phyloP scores from a whole-genome alignment of 192 early-diverging fungal genomes.

The Kickxella alabastrina region DNA sequence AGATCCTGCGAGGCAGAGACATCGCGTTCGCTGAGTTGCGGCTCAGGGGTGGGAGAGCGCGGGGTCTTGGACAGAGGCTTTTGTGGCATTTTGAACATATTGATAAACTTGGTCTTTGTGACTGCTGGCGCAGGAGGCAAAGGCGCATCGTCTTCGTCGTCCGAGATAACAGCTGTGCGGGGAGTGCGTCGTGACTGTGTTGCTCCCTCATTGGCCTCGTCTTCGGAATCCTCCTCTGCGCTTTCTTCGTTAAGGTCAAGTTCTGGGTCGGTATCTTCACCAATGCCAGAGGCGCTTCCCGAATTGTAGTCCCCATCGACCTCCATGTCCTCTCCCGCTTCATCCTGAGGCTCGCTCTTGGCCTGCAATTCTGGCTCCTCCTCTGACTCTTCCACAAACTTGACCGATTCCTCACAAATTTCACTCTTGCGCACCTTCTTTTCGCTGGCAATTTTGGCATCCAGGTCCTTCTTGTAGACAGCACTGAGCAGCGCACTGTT shows the following conservation, averaged over 20 bases:
- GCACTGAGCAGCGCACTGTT: constrained; percentile 29
- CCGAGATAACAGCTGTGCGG: too few species aligned
- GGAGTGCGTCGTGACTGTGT: too few species aligned
- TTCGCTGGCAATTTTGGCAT: not conserved
- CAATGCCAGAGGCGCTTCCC: not conserved
- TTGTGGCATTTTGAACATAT: constrained; percentile 50
- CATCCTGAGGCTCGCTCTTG: not conserved
- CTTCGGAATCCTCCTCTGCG: constrained; percentile 5
- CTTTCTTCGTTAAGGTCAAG: too few species aligned
- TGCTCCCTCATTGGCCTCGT: constrained; percentile 7
- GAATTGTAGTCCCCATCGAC: not conserved
- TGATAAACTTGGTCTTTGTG: constrained; percentile 33
- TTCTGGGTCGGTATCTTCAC: not conserved
- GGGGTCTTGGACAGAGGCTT: too few species aligned
- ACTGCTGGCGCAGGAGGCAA: not conserved
- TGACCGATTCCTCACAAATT: too few species aligned
- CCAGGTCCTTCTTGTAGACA: constrained; percentile 21
- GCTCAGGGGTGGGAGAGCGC: not conserved
- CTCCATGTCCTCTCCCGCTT: not conserved
- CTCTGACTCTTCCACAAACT: not conserved
- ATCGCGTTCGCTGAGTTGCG: not conserved
- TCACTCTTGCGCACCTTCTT: too few species aligned
- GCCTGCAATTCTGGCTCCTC: not conserved
- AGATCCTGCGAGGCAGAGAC: not conserved
- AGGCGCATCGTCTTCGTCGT: too few species aligned